These are phyloP conservation scores for Symbiodinium natans DNA, from an alignment of 73 alveolate species.

Conservation along the genomic window DNA sequence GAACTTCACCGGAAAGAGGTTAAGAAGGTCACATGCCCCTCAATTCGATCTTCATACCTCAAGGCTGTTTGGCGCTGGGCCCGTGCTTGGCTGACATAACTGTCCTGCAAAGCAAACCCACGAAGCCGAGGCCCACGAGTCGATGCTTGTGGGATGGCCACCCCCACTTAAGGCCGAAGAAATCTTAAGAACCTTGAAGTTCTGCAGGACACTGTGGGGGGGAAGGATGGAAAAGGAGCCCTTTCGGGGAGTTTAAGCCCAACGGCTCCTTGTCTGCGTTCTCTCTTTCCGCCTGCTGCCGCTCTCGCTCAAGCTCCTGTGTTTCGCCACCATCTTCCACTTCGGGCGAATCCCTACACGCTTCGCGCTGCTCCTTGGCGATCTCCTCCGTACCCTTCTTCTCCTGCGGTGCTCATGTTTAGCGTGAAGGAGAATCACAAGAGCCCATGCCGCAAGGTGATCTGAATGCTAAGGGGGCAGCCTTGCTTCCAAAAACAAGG, in stretches of 20 bases:
- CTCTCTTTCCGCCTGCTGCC: conserved; percentile 85
- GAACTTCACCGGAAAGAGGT: not conserved
- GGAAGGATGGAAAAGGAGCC: not conserved
- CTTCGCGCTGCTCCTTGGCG: not conserved
- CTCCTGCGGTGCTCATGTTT: not conserved
- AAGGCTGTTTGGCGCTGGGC: too few relatives aligned
- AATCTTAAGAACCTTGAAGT: too few relatives aligned
- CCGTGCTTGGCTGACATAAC: too few relatives aligned
- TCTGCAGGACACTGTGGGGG: not conserved
- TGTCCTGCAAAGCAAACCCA: too few relatives aligned
- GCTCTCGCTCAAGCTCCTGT: conserved; percentile 74
- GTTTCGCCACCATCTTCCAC: not conserved
- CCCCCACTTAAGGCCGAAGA: too few relatives aligned
- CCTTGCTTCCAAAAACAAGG: conserved; percentile 1
- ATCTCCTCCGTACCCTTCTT: conserved; percentile 6
- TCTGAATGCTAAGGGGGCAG: not conserved
- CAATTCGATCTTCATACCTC: not conserved
- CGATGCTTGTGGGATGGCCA: too few relatives aligned
- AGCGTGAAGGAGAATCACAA: too few relatives aligned
- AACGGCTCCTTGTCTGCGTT: conserved; percentile 48
- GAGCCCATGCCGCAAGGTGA: too few relatives aligned
- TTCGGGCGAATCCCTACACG: not conserved
- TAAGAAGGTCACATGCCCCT: not conserved
- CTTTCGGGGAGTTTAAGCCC: not conserved
- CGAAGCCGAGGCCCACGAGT: too few relatives aligned